Base-by-base conservation (phyloP, 306 rosid species). In the Echinosophora koreensis region DNA sequence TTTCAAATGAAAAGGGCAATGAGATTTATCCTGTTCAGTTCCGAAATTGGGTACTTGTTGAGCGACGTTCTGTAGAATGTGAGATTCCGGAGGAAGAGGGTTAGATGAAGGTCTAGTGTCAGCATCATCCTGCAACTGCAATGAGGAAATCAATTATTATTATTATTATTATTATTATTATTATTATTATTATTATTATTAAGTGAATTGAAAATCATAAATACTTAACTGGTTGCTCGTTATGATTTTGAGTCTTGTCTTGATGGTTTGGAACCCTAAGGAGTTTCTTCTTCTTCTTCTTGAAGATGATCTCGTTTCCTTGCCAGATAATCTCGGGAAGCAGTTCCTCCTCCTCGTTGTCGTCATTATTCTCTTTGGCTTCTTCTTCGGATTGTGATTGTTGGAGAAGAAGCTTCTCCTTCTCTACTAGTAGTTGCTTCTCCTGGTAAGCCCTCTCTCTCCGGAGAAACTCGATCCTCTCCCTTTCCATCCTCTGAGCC, bases 21-120 rank as follows among this genome's bases (percentile, higher is more conserved):
- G 97, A 81, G 93, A 87, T 90, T 92, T 95, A 74, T 95, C 98
- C 98, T 87, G 97, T 81, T 92, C 97, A 17, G 97, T 95, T 73
- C 98, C 98, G 52, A 95, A 95, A 83, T 95, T 90, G 7, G 97
- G 97, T 32, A 87, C 77, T 85, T 94, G 97, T 76, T 84, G 89
- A 60, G 88, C 11, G 8, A 2, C 46, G 7, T 41, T 41, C 46
- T 41, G 12, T 1, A 7, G n/a, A 10, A 2, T 30, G 32, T 30
- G 78, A n/a, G 88, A 92, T 62, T 92, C 89, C 4, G 91, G 98
- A 69, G 97, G 97, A 54, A 95, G 85, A 77, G 98, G 98, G 68
- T 95, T 95, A 55, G 98, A 92, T 1, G 89, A 86, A 73, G 97
- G 97, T 80, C 88, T 86, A 68, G 78, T 75, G 73, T 85, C 74